Evolutionary conservation across 1,139 yeast genomes (phyloP).

Genomic region (Tardiomyces depauwii): DNA sequence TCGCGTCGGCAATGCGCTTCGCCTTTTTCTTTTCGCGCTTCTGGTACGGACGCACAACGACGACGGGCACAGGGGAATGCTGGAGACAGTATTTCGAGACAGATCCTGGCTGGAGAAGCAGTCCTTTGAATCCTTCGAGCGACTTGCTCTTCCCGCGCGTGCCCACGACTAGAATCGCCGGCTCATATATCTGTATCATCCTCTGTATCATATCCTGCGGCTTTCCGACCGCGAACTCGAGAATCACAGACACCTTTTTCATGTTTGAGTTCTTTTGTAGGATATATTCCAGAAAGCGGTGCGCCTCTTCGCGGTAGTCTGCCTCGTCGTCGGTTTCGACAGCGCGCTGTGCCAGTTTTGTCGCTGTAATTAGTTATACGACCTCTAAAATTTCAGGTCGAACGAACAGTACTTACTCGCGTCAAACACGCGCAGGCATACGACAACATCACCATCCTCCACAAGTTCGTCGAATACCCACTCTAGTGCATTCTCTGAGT

Average conservation of each 20-base stretch:
- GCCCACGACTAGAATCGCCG: slow-evolving; percentile 57
- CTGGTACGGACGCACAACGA: slow-evolving; percentile 51
- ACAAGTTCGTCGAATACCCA: slow-evolving; percentile 60
- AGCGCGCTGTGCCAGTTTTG: too few species aligned
- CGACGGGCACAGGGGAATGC: slow-evolving; percentile 57
- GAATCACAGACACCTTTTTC: slow-evolving; percentile 34
- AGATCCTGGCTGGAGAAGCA: slow-evolving; percentile 29
- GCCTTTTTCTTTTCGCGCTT: slow-evolving; percentile 25
- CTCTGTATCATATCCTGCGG: slow-evolving; percentile 43
- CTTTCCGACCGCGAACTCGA: slow-evolving; percentile 53
- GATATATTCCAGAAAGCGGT: slow-evolving; percentile 30
- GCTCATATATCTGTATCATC: slow-evolving; percentile 49
- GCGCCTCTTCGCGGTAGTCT: slow-evolving; percentile 25
- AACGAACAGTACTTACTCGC: slow-evolving; percentile 12
- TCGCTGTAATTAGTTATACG: too few species aligned
- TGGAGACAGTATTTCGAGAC: slow-evolving; percentile 53
- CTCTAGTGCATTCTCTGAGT: slow-evolving; percentile 47
- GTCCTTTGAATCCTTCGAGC: slow-evolving; percentile 35
- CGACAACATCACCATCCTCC: slow-evolving; percentile 53
- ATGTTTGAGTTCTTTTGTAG: slow-evolving; percentile 32
- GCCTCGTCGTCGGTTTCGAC: slow-evolving; percentile 13
- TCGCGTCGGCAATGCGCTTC: slow-evolving; percentile 26
- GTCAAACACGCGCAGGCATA: slow-evolving; percentile 50
- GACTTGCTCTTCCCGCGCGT: slow-evolving; percentile 31
- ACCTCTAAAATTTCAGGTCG: slow-evolving; percentile 1